Conservation (phyloP, 2,329 filamentous ascomycete genomes). For the Exserohilum rostratum region DNA sequence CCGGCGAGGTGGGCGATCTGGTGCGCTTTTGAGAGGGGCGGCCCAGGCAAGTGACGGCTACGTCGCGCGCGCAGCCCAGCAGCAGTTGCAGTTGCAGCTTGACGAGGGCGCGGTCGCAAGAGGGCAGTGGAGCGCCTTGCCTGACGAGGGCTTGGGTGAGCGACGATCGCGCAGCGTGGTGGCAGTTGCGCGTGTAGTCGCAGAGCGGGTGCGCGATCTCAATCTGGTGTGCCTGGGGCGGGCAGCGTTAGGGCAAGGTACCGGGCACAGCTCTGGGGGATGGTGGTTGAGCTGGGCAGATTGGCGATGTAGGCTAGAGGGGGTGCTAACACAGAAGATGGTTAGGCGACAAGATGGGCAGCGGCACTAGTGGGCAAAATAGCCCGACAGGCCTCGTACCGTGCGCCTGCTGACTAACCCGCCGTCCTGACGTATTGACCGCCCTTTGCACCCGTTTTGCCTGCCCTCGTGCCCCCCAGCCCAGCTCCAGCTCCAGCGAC, state of each 20-base stretch:
- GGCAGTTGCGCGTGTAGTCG: conserved; percentile 44
- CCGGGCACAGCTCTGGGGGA: conserved; percentile 24
- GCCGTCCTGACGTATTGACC: conserved; percentile 10
- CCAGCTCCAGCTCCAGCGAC: background rate
- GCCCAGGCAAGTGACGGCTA: conserved; percentile 11
- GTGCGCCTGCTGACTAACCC: conserved; percentile 27
- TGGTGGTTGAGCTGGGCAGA: conserved; percentile 39
- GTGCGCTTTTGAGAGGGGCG: conserved; percentile 11
- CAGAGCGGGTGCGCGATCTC: conserved; percentile 31
- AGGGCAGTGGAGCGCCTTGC: conserved; percentile 16
- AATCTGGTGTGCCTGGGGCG: conserved; percentile 27
- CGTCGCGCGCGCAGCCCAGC: conserved; percentile 3
- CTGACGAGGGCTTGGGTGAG: conserved; percentile 22
- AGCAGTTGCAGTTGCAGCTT: too few relatives aligned
- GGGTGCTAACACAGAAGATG: conserved; percentile 31
- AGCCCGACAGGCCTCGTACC: conserved; percentile 13
- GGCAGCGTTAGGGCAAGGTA: conserved; percentile 38
- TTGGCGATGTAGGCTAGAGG: conserved; percentile 47
- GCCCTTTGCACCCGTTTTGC: conserved; percentile 16
- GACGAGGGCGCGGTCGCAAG: conserved; percentile 2
- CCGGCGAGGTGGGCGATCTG: conserved; percentile 18
- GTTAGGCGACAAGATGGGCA: conserved; percentile 42
- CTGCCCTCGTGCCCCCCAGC: too few relatives aligned
- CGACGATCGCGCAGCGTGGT: conserved; percentile 27
- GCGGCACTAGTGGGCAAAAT: conserved; percentile 24